These are phyloP conservation scores for Phytopythium aichiense DNA, from an alignment of 352 stramenopile genomes.

Conservation along the genomic window DNA sequence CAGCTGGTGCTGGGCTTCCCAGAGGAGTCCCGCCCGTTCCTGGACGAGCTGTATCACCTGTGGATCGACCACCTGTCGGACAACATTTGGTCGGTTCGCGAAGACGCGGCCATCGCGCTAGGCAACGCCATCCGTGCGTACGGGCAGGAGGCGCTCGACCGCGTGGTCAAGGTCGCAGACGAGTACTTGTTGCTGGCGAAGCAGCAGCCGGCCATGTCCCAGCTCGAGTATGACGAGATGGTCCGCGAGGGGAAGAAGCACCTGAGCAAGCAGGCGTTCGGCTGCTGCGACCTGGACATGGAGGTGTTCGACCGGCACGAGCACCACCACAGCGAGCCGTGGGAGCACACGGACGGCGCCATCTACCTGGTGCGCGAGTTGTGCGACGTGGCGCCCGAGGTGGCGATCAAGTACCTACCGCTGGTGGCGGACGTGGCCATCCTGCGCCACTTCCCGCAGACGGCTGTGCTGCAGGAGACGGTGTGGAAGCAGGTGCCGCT, in stretches of 20 bases:
- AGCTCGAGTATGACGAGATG: conserved; percentile 90
- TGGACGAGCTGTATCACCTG: conserved; percentile 81
- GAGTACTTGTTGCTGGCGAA: conserved; percentile 85
- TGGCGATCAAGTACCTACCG: conserved; percentile 48
- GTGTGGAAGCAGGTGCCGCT: conserved; percentile 81
- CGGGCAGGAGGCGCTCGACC: conserved; percentile 67
- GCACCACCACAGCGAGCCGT: conserved; percentile 87
- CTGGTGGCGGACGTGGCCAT: conserved; percentile 68
- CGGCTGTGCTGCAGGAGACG: conserved; percentile 70
- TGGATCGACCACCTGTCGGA: conserved; percentile 96
- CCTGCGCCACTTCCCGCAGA: conserved; percentile 73
- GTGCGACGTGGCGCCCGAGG: conserved; percentile 51
- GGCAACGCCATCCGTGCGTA: conserved; percentile 93
- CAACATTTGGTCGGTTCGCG: conserved; percentile 96
- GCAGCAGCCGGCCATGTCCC: conserved; percentile 89
- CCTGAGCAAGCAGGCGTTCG: conserved; percentile 92
- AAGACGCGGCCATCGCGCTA: conserved; percentile 93
- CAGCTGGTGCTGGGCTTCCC: conserved; percentile 82
- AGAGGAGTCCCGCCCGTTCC: conserved; percentile 83
- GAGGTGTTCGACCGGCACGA: conserved; percentile 89
- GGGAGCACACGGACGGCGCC: conserved; percentile 94
- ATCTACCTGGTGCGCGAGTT: conserved; percentile 96
- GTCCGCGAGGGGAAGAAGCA: conserved; percentile 91
- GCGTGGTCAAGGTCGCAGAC: conserved; percentile 64
- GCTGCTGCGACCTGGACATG: conserved; percentile 93